Base-by-base conservation (phyloP, 108 stramenopile species). In the Cylindrotheca fusiformis region DNA sequence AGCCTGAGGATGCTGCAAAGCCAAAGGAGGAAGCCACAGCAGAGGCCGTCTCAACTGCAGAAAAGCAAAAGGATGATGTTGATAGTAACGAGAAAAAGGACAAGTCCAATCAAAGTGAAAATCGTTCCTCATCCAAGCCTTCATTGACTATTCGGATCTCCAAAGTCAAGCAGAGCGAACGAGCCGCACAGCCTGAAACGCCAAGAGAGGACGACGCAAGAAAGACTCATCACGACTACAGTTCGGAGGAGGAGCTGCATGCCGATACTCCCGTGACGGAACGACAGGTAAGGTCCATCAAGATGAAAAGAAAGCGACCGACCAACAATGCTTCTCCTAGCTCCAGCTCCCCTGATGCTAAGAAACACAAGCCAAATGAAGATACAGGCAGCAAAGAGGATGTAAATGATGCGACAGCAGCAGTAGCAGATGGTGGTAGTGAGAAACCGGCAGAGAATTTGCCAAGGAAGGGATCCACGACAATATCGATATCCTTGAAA, bases 71-170 rank as follows among this genome's bases (percentile, higher is more conserved):
- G 5, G 10, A 55, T 28, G 3, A 25, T 6, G 6, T 20, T 12
- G 14, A 8, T 44, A 8, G 45, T 14, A 52, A 70, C 10, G 18
- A 63, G 25, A 41, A 55, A n/a, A 23, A 26, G 10, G 32, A 33
- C 19, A 24, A 41, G 21, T 29, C 14, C 4, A 65, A 10, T 21
- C 20, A 51, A 51, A 51, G 50, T n/a, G 44, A 44, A 27, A n/a
- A 22, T 10, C 46, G 45, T 29, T 36, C 65, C 45, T 17, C 53
- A 14, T 58, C 64, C 50, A 79, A 79, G 60, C 72, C 62, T 29
- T 58, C 69, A 41, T 47, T 79, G 59, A 73, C 56, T 21, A 79
- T 79, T 57, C 68, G 69, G 12, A 69, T 79, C 12, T 63, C 64
- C 27, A 79, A 67, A 18, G 54, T 58, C 32, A 75, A 70, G 17